Evolutionary conservation across 1,284 basidiomycete genomes (phyloP), one percentile per base, ranked within the genome.

Genomic region (Cryptococcus sp.): DNA sequence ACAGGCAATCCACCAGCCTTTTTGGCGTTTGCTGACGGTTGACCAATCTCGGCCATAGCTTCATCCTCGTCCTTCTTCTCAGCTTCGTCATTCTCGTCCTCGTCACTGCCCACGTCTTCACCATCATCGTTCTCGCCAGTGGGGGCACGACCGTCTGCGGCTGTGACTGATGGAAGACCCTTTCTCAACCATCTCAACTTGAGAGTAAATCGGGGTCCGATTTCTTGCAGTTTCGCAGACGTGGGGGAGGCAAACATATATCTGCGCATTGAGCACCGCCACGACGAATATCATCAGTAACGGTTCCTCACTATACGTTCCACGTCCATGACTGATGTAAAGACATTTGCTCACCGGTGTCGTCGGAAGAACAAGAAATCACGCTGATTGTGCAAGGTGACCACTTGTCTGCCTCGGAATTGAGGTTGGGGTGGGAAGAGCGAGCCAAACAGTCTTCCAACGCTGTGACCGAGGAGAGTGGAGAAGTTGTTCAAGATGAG

Each of bases 351-450:
- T 54, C 55, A 91, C 88, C 91, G 83, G 80, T 98, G 94, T 63
- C 96, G 82, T 58, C 96, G 82, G 83, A 99, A 97, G 81, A 99
- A 99, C 58, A 99, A 80, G 77, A 98, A 99, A 80, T 99, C 96
- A 55, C 96, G 86, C 76, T 98, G 94, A 72, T 98, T 98, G 77
- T 99, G 96, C 26, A 98, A 82, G 1, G 95, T 97, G 3, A 98
- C 93, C 16, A 98, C 94, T 78, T 99, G 96, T 44, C 96, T 84
- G 19, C 96, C 96, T 76, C 95, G 90, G 71, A 98, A 93, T 77
- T 96, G 90, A 0, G 95, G 94, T 63, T 97, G 83, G 16, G 91
- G 89, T 16, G 96, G 96, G 80, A 99, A 99, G 22, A 95, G 84
- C 1, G 91, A 91, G 69, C 97, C 95, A 77, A 99, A 93, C 81